Percentiles rank a stretch among this genome's conserved stretches.
Conservation (phyloP, 306 rosid species). For the Ormosia semicastrata region DNA sequence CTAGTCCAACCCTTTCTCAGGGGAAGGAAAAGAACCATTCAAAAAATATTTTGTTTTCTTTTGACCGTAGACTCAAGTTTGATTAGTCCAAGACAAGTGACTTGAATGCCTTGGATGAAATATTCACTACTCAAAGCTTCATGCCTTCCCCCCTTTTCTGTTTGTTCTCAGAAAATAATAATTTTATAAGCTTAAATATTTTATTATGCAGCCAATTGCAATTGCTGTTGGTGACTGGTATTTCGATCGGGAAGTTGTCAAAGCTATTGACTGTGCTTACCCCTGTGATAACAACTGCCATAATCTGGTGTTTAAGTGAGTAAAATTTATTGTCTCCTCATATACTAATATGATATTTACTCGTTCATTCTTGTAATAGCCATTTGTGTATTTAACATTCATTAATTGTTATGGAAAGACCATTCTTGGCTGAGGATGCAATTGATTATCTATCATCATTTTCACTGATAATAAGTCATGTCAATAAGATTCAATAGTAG, state of each 20-base stretch:
- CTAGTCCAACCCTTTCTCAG: neutral
- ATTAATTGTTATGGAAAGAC: conserved; percentile 21
- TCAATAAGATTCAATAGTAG: conserved; percentile 3
- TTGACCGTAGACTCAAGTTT: neutral
- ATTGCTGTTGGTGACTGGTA: conserved; percentile 90
- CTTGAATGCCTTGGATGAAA: neutral
- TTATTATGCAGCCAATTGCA: conserved; percentile 69
- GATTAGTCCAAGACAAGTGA: neutral
- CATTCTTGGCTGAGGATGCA: neutral
- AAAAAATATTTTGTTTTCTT: neutral
- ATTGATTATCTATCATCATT: neutral
- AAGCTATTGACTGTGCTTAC: conserved; percentile 83
- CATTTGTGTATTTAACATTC: conserved; percentile 35
- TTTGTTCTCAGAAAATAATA: neutral
- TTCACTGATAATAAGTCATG: conserved; percentile 19
- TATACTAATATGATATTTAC: neutral
- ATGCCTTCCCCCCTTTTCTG: neutral
- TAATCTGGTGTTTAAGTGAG: conserved; percentile 76
- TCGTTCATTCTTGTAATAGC: conserved; percentile 9
- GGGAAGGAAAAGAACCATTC: neutral
- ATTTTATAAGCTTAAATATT: neutral
- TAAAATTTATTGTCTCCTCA: conserved; percentile 19
- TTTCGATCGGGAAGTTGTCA: conserved; percentile 60
- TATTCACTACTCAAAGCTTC: conserved; percentile 8
- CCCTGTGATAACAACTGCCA: conserved; percentile 95